These are phyloP conservation scores for Phytophthora ohioensis DNA, from an alignment of 352 stramenopile genomes.

Conservation along the genomic window DNA sequence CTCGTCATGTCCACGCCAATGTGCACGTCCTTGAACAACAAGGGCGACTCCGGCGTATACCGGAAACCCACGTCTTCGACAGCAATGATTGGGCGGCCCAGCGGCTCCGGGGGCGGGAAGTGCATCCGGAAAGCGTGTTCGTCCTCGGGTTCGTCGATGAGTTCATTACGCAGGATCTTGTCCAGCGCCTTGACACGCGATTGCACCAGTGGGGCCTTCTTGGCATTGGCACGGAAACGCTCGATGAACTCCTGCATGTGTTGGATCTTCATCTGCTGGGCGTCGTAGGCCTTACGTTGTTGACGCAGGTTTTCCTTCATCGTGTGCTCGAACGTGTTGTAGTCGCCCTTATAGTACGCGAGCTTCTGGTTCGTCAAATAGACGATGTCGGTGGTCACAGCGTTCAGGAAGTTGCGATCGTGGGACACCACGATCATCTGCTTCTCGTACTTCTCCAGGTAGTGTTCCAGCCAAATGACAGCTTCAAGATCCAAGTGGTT, in stretches of 20 bases:
- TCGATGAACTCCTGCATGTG: constrained; percentile 99
- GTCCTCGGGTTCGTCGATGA: constrained; percentile 94
- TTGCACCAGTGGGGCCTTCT: constrained; percentile 96
- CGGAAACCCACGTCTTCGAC: constrained; percentile 91
- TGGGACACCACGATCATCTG: constrained; percentile 96
- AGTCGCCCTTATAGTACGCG: constrained; percentile 95
- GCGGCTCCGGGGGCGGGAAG: constrained; percentile 95
- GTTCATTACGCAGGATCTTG: constrained; percentile 88
- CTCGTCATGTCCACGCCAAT: constrained; percentile 97
- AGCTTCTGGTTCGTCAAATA: constrained; percentile 94
- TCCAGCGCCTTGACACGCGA: constrained; percentile 95
- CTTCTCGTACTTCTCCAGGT: constrained; percentile 92
- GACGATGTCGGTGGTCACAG: constrained; percentile 96
- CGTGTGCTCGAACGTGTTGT: constrained; percentile 96
- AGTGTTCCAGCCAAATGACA: constrained; percentile 94
- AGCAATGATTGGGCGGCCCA: constrained; percentile 95
- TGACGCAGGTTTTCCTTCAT: constrained; percentile 94
- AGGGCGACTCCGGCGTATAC: constrained; percentile 64
- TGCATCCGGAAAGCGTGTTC: constrained; percentile 95
- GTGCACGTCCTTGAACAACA: constrained; percentile 92
- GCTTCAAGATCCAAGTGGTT: constrained; percentile 94
- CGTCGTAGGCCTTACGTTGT: constrained; percentile 91
- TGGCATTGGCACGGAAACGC: constrained; percentile 96
- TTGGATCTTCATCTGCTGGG: constrained; percentile 89
- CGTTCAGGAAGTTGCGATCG: constrained; percentile 97